A percentile compares a stretch with the other conserved stretches of the same genome.
phyloP scores from a whole-genome alignment of 352 stramenopile genomes.

The Globisporangium irregulare region DNA sequence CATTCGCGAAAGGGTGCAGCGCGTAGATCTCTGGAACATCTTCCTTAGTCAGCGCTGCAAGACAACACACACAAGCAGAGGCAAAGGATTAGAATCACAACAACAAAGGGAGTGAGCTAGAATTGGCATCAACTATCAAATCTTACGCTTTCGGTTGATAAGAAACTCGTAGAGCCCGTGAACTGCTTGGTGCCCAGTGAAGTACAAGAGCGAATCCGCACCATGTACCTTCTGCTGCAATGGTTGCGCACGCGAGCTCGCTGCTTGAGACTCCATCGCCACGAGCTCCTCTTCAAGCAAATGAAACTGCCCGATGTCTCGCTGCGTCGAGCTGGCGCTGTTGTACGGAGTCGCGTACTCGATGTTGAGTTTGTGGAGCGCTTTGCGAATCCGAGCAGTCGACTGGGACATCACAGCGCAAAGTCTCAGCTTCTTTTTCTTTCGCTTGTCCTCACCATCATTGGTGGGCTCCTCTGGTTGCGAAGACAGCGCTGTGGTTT shows the following conservation, averaged over 20 bases:
- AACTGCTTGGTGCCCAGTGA: conserved; percentile 56
- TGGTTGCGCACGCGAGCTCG: conserved; percentile 14
- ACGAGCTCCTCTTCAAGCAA: conserved; percentile 43
- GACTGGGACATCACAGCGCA: conserved; percentile 70
- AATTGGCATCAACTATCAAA: not conserved
- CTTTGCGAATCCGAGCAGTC: conserved; percentile 56
- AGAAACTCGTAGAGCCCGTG: conserved; percentile 78
- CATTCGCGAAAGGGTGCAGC: conserved; percentile 54
- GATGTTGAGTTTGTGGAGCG: conserved; percentile 60
- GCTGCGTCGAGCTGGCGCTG: conserved; percentile 33
- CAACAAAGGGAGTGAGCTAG: not conserved
- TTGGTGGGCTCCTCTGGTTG: not conserved
- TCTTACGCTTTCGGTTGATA: conserved; percentile 72
- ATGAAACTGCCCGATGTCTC: conserved; percentile 43
- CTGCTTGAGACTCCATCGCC: conserved; percentile 17
- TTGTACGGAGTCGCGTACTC: conserved; percentile 58
- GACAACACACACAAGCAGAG: not conserved
- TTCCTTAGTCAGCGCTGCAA: conserved; percentile 66
- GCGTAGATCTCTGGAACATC: conserved; percentile 64
- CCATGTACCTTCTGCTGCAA: conserved; percentile 43
- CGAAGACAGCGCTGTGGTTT: not conserved
- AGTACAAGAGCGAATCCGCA: conserved; percentile 60
- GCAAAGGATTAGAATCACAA: not conserved
- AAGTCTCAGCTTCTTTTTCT: conserved; percentile 21
- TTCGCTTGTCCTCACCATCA: not conserved